These are phyloP conservation scores for Pelargonium nanum DNA, from an alignment of 345 rosid species.

Conservation along the genomic window DNA sequence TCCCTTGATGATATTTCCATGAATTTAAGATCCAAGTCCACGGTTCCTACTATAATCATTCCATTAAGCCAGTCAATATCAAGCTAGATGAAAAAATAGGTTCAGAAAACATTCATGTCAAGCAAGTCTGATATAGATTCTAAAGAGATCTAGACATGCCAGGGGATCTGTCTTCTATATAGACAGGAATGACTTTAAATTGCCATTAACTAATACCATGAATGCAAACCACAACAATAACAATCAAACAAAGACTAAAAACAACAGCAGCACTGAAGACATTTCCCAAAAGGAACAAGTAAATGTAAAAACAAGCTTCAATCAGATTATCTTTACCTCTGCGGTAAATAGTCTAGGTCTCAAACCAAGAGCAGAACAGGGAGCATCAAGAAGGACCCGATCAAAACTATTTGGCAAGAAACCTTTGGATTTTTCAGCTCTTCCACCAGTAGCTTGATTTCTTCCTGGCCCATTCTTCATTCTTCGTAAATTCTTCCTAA, in stretches of 20 bases:
- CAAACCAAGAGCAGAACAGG: conserved; percentile 99
- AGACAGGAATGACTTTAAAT: too few species aligned
- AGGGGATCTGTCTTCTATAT: too few species aligned
- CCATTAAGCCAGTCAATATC: too few species aligned
- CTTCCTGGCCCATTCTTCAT: conserved; percentile 90
- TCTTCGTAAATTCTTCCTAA: conserved; percentile 59
- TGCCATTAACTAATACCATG: too few species aligned
- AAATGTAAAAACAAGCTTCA: not conserved
- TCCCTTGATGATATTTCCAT: not conserved
- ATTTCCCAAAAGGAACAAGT: not conserved
- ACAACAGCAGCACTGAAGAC: not conserved
- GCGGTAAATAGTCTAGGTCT: conserved; percentile 85
- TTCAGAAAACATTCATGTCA: too few species aligned
- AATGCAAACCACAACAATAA: not conserved
- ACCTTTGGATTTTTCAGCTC: conserved; percentile 72
- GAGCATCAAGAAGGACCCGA: conserved; percentile 92
- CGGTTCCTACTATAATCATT: too few species aligned
- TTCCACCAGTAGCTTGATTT: conserved; percentile 63
- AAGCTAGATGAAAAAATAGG: too few species aligned
- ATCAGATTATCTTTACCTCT: conserved; percentile 43
- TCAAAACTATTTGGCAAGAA: conserved; percentile 79
- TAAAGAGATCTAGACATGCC: too few species aligned
- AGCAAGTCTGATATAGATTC: too few species aligned
- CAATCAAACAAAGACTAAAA: not conserved
- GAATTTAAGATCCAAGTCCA: too few species aligned